phyloP scores from a whole-genome alignment of 1,284 basidiomycete genomes.

The Golubevia sp. region DNA sequence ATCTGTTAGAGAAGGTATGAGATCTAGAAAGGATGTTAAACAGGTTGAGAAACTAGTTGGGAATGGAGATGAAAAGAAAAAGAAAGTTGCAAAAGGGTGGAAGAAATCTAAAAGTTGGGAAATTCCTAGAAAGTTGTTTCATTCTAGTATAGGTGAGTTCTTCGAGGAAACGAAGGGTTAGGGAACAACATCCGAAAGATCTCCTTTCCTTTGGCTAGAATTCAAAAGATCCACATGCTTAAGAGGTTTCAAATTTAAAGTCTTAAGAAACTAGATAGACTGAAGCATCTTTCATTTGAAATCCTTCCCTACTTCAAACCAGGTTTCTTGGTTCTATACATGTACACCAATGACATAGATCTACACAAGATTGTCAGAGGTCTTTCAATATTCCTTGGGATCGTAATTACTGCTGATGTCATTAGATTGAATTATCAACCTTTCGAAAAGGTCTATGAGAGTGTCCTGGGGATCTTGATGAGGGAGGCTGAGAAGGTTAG shows the following conservation, averaged over 20 bases:
- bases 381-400: constrained; percentile 40
- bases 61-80: constrained; percentile 11
- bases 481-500: constrained; percentile 48
- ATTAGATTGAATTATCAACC: constrained; percentile 48
- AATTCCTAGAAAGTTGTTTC: constrained; percentile 57
- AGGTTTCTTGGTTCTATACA: constrained; percentile 45
- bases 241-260: too few relatives aligned
- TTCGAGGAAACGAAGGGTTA: too few relatives aligned
- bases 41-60: constrained; percentile 13
- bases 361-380: constrained; percentile 28
- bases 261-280: too few relatives aligned
- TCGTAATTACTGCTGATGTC: constrained; percentile 52
- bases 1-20: constrained; percentile 10
- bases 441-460: constrained; percentile 51
- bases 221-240: too few relatives aligned
- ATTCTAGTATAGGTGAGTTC: constrained; percentile 38
- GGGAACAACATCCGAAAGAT: too few relatives aligned
- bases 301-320: neutral
- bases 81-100: constrained; percentile 3
- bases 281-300: neutral
- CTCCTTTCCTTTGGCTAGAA: too few relatives aligned
- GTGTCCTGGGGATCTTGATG: constrained; percentile 55
- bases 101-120: constrained; percentile 40
- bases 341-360: constrained; percentile 34
- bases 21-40: constrained; percentile 9